Conservation (phyloP, 2,329 filamentous ascomycete species). For the Talaromyces piceae region DNA sequence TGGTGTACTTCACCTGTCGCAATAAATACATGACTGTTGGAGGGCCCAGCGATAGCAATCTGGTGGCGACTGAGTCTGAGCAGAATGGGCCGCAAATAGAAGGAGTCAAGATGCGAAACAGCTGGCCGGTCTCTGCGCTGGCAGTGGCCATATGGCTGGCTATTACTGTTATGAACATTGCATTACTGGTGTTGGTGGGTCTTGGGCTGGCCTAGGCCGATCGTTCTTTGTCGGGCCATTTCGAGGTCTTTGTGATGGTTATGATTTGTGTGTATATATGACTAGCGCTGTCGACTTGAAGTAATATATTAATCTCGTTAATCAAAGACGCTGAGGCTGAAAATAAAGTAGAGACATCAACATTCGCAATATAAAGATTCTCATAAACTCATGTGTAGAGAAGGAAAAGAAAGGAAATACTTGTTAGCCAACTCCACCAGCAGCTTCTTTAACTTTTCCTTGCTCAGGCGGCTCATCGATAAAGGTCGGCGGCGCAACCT, state of each 20-base stretch:
- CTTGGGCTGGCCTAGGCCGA: slow-evolving; percentile 42
- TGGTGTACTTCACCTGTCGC: slow-evolving; percentile 78
- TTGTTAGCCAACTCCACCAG: slow-evolving; percentile 32
- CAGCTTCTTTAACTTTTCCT: slow-evolving; percentile 75
- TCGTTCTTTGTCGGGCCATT: not conserved
- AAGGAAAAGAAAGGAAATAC: not conserved
- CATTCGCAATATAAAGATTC: not conserved
- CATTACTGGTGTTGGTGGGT: slow-evolving; percentile 59
- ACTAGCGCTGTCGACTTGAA: not conserved
- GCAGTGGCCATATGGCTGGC: slow-evolving; percentile 62
- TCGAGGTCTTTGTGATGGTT: not conserved
- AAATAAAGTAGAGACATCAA: not conserved
- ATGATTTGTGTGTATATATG: not conserved
- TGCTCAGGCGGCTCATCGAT: slow-evolving; percentile 81
- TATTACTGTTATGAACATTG: slow-evolving; percentile 72
- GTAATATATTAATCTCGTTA: no score
- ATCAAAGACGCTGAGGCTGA: not conserved
- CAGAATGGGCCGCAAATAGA: slow-evolving; percentile 19
- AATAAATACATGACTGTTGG: slow-evolving; percentile 71
- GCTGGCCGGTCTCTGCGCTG: slow-evolving; percentile 55
- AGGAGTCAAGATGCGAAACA: slow-evolving; percentile 61
- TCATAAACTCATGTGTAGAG: no score
- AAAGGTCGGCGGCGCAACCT: slow-evolving; percentile 73
- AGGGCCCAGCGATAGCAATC: slow-evolving; percentile 36
- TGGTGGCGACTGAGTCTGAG: slow-evolving; percentile 11